Percentiles rank a stretch among this genome's conserved stretches.
These are phyloP conservation scores for Torulaspora delbrueckii DNA, from an alignment of 805 yeast genomes.

Conservation along the genomic window DNA sequence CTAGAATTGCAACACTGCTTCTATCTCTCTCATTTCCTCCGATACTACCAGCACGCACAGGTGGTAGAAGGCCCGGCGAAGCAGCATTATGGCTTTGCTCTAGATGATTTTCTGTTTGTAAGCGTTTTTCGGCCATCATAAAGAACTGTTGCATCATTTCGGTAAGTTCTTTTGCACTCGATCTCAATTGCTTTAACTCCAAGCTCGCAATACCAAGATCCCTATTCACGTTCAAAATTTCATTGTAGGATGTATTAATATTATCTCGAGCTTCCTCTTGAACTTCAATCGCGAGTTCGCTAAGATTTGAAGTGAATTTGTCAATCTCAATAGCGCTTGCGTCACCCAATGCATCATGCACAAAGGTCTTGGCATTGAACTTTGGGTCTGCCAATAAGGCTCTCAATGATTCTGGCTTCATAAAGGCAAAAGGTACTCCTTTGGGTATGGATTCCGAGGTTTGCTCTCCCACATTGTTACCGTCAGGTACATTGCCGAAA, in stretches of 20 bases:
- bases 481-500: neutral
- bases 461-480: neutral
- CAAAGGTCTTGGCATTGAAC: constrained; percentile 47
- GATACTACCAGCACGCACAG: constrained; percentile 15
- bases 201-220: constrained; percentile 60
- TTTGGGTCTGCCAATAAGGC: constrained; percentile 37
- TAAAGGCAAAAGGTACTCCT: constrained; percentile 6
- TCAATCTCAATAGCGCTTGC: constrained; percentile 72
- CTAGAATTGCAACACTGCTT: constrained; percentile 64
- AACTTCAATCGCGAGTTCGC: constrained; percentile 45
- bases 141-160: constrained; percentile 56
- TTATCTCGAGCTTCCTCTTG: constrained; percentile 53
- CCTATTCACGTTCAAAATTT: constrained; percentile 53
- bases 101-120: constrained; percentile 42
- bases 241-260: constrained; percentile 58
- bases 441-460: neutral
- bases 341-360: constrained; percentile 48
- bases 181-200: constrained; percentile 58
- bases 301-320: constrained; percentile 54
- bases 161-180: constrained; percentile 53
- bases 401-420: constrained; percentile 27
- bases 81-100: constrained; percentile 3
- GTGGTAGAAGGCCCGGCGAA: constrained; percentile 23
- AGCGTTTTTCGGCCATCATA: constrained; percentile 54
- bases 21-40: constrained; percentile 45